Base-by-base conservation (phyloP, 345 rosid genomes). In the Pistacia integerrima region DNA sequence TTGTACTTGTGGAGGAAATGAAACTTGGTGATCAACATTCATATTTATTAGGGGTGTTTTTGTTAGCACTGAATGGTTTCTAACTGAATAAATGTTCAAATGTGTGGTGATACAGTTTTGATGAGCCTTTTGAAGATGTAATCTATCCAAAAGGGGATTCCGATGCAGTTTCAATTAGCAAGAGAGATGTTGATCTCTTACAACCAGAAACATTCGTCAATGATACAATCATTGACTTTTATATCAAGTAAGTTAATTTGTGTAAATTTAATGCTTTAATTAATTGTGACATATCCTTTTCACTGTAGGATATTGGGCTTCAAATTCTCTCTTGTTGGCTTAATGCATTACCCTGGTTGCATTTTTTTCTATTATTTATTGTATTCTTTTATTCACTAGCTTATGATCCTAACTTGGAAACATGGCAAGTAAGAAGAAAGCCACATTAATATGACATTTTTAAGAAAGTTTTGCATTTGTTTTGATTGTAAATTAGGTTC, bases 151-250 rank as follows among this genome's bases (percentile, higher is more conserved):
- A 93, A 85, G 98, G 97, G 77, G 99, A 96, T 74, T 70, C 84
- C 68, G 99, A 96, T 87, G 98, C 99, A 22, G 97, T 96, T 86
- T 90, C 98, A 36, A 86, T 96, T 67, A 80, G 93, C 77, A 96
- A 90, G 86, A 88, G 97, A 84, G 99, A 96, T 75, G 94, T 96
- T 81, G 98, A 96, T 79, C 91, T 96, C 71, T 79, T 96, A 77
- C 94, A 86, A 74, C 99, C 99, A 20, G 99, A 93, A 84, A 93
- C 92, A 74, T 96, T 93, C 77, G 78, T 96, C 81, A 96, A 96
- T 84, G 99, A 96, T 78, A 96, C 99, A 20, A 92, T 96, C 79
- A 96, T 96, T 83, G 99, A 96, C 88, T 96, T 96, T 78, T 96
- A 93, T 86, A 93, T 92, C 78, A 90, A 93, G 99, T 96, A 75